Base-by-base conservation (phyloP, 176 grass and related monocot genomes). In the Echinochloa phyllopogon region DNA sequence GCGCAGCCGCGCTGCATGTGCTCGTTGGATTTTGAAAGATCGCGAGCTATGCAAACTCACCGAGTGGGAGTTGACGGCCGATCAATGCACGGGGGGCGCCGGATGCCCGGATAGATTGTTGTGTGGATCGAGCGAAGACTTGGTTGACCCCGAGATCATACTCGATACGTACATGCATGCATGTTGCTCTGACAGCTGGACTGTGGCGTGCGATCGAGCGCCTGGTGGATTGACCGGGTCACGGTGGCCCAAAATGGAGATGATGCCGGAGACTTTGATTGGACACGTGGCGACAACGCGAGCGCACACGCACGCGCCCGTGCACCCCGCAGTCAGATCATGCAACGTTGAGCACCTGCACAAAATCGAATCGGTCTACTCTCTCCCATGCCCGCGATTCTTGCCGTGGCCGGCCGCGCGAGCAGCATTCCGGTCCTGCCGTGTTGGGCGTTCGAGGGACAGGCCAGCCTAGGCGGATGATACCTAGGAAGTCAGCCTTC, bases 391-490 rank as follows among this genome's bases (percentile, higher is more conserved):
- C 41, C 50, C 13, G 40, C 21, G 43, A 24, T 41, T 47, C 51
- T 27, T 59, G 41, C 42, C 72, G 76, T 68, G 63, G 40, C 43
- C 33, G 63, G 40, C 43, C 33, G 51, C 9, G 51, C 11, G 70
- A 40, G 85, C 59, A 36, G 69, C 69, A 24, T 38, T 50, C 29
- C 24, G 6, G 5, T 65, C 6, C 52, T 55, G 52, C 52, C 52
- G 18, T 55, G 74, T 47, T 20, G 58, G 81, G 67, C 2, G 5
- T 13, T 79, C 8, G 13, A 45, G 67, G 65, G 58, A 84, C 87
- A 88, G 13, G 66, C 65, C 86, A 78, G 10, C 73, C 74, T 88
- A 65, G 80, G 25, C n/a, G 53, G 53, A 41, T 57, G 69, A 37
- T 45, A 16, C 47, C 38, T 33, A 33, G 29, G 45, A 66, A 75